Base-by-base conservation (phyloP, 192 early-diverging fungal genomes). In the Backusella macrospora region DNA sequence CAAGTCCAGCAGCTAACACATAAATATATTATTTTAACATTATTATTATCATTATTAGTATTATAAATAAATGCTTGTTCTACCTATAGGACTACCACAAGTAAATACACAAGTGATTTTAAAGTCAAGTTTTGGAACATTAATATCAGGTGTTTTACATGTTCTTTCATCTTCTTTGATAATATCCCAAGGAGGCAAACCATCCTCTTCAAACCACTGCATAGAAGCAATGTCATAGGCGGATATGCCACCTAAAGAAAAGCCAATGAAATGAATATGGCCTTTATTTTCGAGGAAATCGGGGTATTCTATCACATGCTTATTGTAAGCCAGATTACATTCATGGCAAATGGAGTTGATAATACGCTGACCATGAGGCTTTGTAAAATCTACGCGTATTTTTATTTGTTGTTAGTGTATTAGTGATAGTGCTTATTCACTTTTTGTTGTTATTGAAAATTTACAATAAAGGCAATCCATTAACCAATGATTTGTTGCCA, bases 221-320 rank as follows among this genome's bases (percentile, higher is more conserved):
- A 73, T 77, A 0, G 82, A 74, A 37, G 89, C 48, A 59, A 92
- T 88, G 76, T 92, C 90, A 71, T 85, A 92, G 68, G 85, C 88
- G 21, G 88, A 80, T 1, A 92, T 74, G 4, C 90, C 90, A 8
- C 90, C 90, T 46, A 92, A 74, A 0, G 90, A 92, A n/a, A 87
- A 84, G 1, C 88, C 89, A 16, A 90, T 84, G 8, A 92, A 66
- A 46, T 82, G 78, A 18, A 90, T 72, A n/a, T 83, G 78, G 9
- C 90, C 90, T 15, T 73, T 77, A 29, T 71, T 77, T 42, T 37
- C 40, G 16, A 45, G 7, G 73, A 92, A 92, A 15, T 78, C 79
- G 7, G 90, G 87, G 68, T 91, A 79, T 23, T 73, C 73, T 23
- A 37, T 68, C 23, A 84, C 42, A 65, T 89, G 89, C 0, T 71